A percentile compares a stretch with the other conserved stretches of the same genome.
phyloP scores from a whole-genome alignment of 1,284 basidiomycete genomes.

The Anthracocystis setariae region DNA sequence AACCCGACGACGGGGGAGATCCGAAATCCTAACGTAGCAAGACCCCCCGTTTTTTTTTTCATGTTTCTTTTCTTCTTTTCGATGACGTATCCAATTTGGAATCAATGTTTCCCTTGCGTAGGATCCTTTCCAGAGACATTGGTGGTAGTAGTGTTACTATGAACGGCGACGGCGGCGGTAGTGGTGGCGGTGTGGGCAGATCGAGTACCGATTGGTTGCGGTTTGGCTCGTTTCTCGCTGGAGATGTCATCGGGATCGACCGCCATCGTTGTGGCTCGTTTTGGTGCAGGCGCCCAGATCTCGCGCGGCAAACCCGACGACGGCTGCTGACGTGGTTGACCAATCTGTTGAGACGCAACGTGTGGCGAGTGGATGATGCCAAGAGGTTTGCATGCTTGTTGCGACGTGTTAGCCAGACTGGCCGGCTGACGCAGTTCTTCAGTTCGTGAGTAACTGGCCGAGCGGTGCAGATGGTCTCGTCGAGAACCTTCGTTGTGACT shows the following conservation, averaged over 20 bases:
- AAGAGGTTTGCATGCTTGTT: neutral
- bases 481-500: neutral
- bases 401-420: neutral
- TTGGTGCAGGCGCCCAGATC: constrained; percentile 44
- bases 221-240: constrained; percentile 25
- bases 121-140: constrained; percentile 14
- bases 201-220: constrained; percentile 43
- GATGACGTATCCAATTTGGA: too few relatives aligned
- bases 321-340: neutral
- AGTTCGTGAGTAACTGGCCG: constrained; percentile 5
- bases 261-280: constrained; percentile 19
- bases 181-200: neutral
- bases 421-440: constrained; percentile 4
- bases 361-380: constrained; percentile 6
- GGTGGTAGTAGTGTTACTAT: neutral
- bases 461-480: constrained; percentile 11
- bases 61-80: too few relatives aligned
- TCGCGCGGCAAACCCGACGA: constrained; percentile 14
- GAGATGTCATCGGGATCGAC: constrained; percentile 36
- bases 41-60: neutral
- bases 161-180: neutral
- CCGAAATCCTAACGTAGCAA: neutral
- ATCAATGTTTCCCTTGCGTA: constrained; percentile 14
- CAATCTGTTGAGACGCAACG: neutral
- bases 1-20: too few relatives aligned